Evolutionary conservation across 768 basidiomycete genomes (phyloP), one percentile per base, ranked within the genome.

Genomic region (Auricularia sp.): DNA sequence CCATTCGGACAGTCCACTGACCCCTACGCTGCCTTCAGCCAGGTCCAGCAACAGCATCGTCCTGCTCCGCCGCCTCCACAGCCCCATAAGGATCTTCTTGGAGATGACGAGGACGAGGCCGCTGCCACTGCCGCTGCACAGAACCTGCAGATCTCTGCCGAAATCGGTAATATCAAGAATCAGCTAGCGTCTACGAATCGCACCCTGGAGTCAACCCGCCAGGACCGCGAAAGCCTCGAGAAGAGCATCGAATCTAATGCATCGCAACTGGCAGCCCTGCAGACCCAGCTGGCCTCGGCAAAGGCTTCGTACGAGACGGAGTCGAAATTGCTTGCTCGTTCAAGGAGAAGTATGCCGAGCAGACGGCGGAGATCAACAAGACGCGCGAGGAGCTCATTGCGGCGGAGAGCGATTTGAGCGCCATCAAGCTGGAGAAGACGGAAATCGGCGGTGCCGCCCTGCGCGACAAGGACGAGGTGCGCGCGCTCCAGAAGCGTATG

Each of bases 401-500:
- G 51, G 87, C 90, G 3, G 95, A 98, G 77, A 93, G 92, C 71
- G 93, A 98, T 68, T 80, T 99, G 47, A 93, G 91, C 67, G 94
- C 89, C 7, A 71, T 96, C 58, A 80, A 88, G 16, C 85, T 93
- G 23, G 94, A 98, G 77, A 98, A 95, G 77, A 79, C 87, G 6
- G 97, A 98, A 75, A 79, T 98, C 23, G 93, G 95, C 73, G 91
- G 93, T 10, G 76, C 83, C 2, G 82, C 95, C 64, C 74, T 99
- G 66, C 82, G 90, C 43, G 97, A 98, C 74, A 98, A 95, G 76
- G 97, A 99, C 74, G 97, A 98, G 66, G 85, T 90, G 3, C 81
- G 96, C 51, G 90, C 87, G 51, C 76, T 98, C 66, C 87, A 97
- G 70, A 84, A 85, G 69, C 85, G 83, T 72, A 91, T 98, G 89